Conservation (phyloP, 768 basidiomycete genomes). For the Naganishia vishniacii region DNA sequence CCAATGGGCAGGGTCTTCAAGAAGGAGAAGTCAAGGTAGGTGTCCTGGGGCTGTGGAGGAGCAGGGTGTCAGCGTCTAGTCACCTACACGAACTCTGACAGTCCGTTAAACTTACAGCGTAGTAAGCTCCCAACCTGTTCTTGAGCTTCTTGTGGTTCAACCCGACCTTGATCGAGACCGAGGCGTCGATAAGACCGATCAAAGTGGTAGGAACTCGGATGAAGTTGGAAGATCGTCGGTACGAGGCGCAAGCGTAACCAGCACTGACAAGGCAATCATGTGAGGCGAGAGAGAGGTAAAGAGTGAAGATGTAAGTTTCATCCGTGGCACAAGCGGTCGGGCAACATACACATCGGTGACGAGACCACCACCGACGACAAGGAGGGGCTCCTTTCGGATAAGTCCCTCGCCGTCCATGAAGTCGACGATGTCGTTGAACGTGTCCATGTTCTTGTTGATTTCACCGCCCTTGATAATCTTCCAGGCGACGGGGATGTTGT, state of each 20-base stretch:
- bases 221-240: conserved; percentile 46
- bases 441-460: conserved; percentile 50
- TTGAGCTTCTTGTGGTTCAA: conserved; percentile 47
- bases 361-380: conserved; percentile 48
- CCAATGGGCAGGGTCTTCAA: conserved; percentile 47
- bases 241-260: conserved; percentile 48
- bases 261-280: conserved; percentile 18
- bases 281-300: conserved; percentile 23
- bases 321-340: not conserved
- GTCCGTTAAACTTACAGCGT: not conserved
- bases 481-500: conserved; percentile 44
- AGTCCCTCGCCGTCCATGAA: conserved; percentile 50
- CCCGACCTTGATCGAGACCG: conserved; percentile 49
- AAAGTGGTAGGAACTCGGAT: conserved; percentile 49
- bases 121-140: conserved; percentile 40
- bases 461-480: conserved; percentile 50
- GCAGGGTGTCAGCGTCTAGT: not conserved
- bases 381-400: conserved; percentile 49
- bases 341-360: conserved; percentile 42
- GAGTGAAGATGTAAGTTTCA: too few relatives aligned
- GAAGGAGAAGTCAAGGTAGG: conserved; percentile 50
- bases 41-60: conserved; percentile 41
- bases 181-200: conserved; percentile 50
- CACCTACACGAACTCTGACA: too few relatives aligned
- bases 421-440: conserved; percentile 49